A percentile compares a stretch with the other conserved stretches of the same genome.
Conservation (phyloP, 2,329 filamentous ascomycete genomes). For the Diplocarpon mali region DNA sequence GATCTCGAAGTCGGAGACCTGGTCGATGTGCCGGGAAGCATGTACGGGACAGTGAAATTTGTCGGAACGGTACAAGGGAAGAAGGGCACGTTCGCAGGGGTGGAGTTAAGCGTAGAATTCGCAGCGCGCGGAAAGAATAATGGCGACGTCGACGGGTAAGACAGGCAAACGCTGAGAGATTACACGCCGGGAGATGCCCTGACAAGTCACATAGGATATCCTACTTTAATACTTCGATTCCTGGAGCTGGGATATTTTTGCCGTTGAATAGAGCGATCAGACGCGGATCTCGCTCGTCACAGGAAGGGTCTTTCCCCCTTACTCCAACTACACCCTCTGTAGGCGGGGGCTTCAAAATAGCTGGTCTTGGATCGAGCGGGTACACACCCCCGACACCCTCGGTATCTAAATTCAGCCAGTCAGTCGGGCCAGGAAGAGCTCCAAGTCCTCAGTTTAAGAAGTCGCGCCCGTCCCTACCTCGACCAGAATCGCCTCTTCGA, state of each 20-base stretch:
- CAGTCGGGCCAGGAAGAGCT: slow-evolving; percentile 60
- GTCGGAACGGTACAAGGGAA: slow-evolving; percentile 80
- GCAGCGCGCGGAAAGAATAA: slow-evolving; percentile 84
- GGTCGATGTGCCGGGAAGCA: slow-evolving; percentile 87
- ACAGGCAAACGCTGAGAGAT: slow-evolving; percentile 20
- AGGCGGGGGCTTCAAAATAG: slow-evolving; percentile 38
- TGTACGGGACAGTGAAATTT: slow-evolving; percentile 84
- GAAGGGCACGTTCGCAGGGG: slow-evolving; percentile 82
- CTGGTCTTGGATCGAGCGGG: slow-evolving; percentile 37
- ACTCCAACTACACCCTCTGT: slow-evolving; percentile 57
- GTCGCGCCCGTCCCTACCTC: slow-evolving; percentile 65
- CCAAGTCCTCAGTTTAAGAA: slow-evolving; percentile 63
- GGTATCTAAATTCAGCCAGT: slow-evolving; percentile 76
- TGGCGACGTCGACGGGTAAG: slow-evolving; percentile 89
- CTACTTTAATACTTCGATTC: slow-evolving; percentile 72
- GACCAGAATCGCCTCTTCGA: slow-evolving; percentile 77
- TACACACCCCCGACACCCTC: slow-evolving; percentile 54
- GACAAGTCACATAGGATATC: slow-evolving; percentile 37
- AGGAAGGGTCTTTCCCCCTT: slow-evolving; percentile 44
- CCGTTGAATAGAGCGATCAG: slow-evolving; percentile 71
- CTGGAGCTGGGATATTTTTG: slow-evolving; percentile 87
- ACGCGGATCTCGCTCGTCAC: slow-evolving; percentile 45
- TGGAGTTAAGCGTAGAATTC: slow-evolving; percentile 76
- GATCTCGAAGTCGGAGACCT: slow-evolving; percentile 65
- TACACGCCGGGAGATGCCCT: slow-evolving; percentile 9